Percentiles rank a stretch among this genome's conserved stretches.
Conservation (phyloP, 495 filamentous ascomycete species). For the Hapsidospora chrysogenum region DNA sequence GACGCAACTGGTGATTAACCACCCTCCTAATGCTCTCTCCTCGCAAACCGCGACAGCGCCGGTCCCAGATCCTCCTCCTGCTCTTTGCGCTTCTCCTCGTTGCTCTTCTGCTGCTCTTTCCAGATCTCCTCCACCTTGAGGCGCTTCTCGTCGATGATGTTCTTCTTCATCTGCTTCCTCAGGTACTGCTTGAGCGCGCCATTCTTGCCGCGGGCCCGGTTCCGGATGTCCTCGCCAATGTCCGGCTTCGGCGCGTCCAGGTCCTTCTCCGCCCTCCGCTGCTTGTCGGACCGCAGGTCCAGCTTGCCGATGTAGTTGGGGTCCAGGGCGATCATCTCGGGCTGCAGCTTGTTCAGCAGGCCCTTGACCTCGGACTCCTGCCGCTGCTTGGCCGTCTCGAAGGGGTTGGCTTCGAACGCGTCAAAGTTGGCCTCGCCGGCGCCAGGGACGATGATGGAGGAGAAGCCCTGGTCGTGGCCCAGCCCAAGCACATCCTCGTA, state of each 20-base stretch:
- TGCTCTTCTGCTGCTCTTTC: conserved; percentile 24
- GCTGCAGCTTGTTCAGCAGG: conserved; percentile 82
- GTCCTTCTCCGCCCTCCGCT: conserved; percentile 55
- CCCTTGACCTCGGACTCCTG: conserved; percentile 83
- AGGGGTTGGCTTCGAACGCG: conserved; percentile 86
- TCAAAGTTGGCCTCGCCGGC: conserved; percentile 96
- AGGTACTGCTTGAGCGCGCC: conserved; percentile 71
- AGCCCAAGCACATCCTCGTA: conserved; percentile 86
- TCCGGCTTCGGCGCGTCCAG: conserved; percentile 59
- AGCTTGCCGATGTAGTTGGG: conserved; percentile 80
- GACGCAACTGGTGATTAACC: too few species aligned
- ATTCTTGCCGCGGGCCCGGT: conserved; percentile 81
- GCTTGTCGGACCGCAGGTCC: conserved; percentile 57
- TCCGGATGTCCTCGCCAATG: conserved; percentile 47
- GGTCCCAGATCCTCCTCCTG: conserved; percentile 27
- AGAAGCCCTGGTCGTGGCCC: conserved; percentile 72
- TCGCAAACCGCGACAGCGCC: conserved; percentile 27
- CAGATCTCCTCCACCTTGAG: conserved; percentile 37
- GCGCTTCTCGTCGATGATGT: conserved; percentile 80
- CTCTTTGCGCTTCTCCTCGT: conserved; percentile 22
- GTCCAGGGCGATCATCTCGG: conserved; percentile 92
- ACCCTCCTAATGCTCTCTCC: conserved; percentile 27
- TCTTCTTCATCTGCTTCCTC: conserved; percentile 75
- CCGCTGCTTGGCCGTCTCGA: conserved; percentile 82
- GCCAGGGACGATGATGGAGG: conserved; percentile 75